Evolutionary conservation across 108 stramenopile genomes (phyloP), one percentile per base, ranked within the genome.

Genomic region (Nitzschia sp.): DNA sequence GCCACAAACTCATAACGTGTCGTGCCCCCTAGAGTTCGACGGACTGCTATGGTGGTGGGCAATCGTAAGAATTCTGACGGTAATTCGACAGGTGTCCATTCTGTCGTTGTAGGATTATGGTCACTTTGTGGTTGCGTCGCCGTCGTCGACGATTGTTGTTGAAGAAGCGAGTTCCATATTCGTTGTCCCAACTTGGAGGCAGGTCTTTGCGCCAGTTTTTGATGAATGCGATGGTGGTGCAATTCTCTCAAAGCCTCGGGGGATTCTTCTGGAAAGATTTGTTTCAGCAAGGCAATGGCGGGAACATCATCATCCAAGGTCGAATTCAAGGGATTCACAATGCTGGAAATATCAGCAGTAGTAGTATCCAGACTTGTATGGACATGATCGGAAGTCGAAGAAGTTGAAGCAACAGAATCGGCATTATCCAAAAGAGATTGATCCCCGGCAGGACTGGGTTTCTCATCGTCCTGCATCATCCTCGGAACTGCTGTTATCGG

Each of bases 241-340:
- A 83, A 18, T 27, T 70, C 36, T 49, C 61, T 17, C 27, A 83
- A 51, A 13, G 79, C 33, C 30, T 73, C 46, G 6, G 45, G 36
- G 1, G 70, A 66, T 59, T 70, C 71, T 11, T 80, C 76, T 2
- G 82, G 82, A 60, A 83, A 83, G 18, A 83, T 83, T 55, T 76
- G 63, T 26, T 64, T 51, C 26, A 83, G 46, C 31, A 83, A 54
- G n/a, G 71, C 51, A 42, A 83, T 79, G 24, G 71, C 82, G 17
- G 69, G 63, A 15, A 55, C 31, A 46, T 77, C 76, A 13, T 29
- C 34, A 42, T 68, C 76, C 33, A 66, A 17, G 1, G 69, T 19
- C 15, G 62, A 57, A 45, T 68, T 68, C n/a, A n/a, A n/a, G 2
- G 66, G 74, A 68, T 75, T 75, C 54, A 75, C n/a, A n/a, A n/a